Conservation (phyloP, 1,284 basidiomycete species). For the Ustilago hordei region DNA sequence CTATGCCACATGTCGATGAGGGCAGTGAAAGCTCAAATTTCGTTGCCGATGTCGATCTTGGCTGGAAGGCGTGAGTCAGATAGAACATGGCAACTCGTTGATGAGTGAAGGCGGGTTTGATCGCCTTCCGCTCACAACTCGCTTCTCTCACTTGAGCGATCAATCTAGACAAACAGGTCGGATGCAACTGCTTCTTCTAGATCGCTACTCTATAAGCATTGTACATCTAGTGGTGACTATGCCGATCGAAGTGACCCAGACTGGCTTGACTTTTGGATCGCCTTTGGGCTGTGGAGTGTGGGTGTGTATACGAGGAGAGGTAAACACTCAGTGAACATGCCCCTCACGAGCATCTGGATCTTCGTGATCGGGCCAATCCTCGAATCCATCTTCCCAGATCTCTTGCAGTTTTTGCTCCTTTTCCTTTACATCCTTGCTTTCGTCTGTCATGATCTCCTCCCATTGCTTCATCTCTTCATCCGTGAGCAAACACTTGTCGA, state of each 20-base stretch:
- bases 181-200: neutral
- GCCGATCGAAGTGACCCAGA: neutral
- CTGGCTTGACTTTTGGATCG: neutral
- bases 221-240: neutral
- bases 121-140: neutral
- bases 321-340: slow-evolving; percentile 30
- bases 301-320: neutral
- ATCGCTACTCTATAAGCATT: neutral
- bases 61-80: neutral
- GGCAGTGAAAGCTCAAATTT: neutral
- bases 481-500: slow-evolving; percentile 70
- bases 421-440: slow-evolving; percentile 12
- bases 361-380: slow-evolving; percentile 69
- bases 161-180: neutral
- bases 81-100: neutral
- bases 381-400: slow-evolving; percentile 70
- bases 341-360: slow-evolving; percentile 59
- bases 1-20: neutral
- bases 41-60: slow-evolving; percentile 1
- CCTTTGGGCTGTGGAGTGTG: neutral
- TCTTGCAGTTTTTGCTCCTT: slow-evolving; percentile 67
- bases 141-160: neutral
- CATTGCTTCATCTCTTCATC: slow-evolving; percentile 71
- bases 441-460: slow-evolving; percentile 70
- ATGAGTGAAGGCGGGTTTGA: neutral